Percentiles rank a stretch among this genome's conserved stretches.
Conservation (phyloP, 345 rosid genomes). For the Bruguiera sexangula region DNA sequence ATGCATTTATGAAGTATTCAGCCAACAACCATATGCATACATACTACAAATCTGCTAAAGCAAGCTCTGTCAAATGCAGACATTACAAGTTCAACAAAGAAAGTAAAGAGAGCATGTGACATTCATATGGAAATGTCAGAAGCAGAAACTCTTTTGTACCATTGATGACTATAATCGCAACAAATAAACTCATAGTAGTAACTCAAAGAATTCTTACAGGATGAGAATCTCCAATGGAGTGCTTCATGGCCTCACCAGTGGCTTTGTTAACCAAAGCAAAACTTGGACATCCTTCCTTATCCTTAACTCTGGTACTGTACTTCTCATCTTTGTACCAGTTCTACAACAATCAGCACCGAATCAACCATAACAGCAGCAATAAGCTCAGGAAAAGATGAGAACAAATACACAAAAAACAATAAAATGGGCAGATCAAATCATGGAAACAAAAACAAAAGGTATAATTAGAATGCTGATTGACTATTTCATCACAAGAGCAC, state of each 20-base stretch:
- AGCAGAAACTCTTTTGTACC: not conserved
- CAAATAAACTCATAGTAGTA: not conserved
- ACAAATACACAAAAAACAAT: not conserved
- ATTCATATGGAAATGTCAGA: not conserved
- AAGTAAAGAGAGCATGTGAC: not conserved
- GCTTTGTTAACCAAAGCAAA: conserved; percentile 85
- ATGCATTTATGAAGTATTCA: no score
- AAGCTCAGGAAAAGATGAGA: conserved; percentile 2
- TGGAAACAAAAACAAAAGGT: not conserved
- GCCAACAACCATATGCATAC: no score
- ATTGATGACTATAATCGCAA: not conserved
- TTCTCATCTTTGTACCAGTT: conserved; percentile 91
- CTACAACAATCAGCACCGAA: conserved; percentile 33
- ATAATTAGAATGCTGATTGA: not conserved
- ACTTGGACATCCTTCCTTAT: conserved; percentile 70
- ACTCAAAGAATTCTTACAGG: conserved; percentile 58
- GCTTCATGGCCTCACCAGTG: conserved; percentile 83
- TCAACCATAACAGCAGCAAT: not conserved
- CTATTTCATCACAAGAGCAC: not conserved
- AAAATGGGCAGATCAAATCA: not conserved
- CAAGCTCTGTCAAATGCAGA: no score
- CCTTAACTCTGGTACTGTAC: conserved; percentile 75
- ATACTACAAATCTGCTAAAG: no score
- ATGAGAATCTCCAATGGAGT: conserved; percentile 63
- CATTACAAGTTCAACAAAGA: no score